phyloP scores from a whole-genome alignment of 441 rosid species.

The Capsella rubella region DNA sequence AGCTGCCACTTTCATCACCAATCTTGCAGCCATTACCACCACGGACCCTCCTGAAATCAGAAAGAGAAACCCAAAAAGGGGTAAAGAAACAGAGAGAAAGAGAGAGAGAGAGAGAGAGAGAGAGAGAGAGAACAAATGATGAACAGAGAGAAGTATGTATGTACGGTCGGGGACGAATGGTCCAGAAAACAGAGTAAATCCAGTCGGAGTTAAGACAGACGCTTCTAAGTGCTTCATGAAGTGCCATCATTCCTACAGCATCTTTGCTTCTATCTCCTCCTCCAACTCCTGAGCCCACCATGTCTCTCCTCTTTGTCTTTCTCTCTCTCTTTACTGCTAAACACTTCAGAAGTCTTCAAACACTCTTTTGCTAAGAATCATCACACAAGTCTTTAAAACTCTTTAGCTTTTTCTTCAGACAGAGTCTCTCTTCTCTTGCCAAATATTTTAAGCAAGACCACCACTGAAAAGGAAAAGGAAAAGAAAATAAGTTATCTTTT shows the following conservation, averaged over 20 bases:
- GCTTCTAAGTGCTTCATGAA: slow-evolving; percentile 98
- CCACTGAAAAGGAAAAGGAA: slow-evolving; percentile 36
- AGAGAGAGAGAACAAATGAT: slow-evolving; percentile 20
- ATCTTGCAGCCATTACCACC: slow-evolving; percentile 98
- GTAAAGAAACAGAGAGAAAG: slow-evolving; percentile 25
- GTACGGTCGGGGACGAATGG: slow-evolving; percentile 99
- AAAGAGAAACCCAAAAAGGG: slow-evolving; percentile 30
- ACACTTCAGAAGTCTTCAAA: slow-evolving; percentile 31
- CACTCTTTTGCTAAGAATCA: slow-evolving; percentile 32
- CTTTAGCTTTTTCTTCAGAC: slow-evolving; percentile 48
- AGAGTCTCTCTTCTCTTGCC: slow-evolving; percentile 8
- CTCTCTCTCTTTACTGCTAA: slow-evolving; percentile 33
- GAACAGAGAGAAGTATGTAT: slow-evolving; percentile 9
- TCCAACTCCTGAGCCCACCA: slow-evolving; percentile 98
- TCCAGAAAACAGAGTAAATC: slow-evolving; percentile 99
- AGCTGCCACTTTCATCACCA: slow-evolving; percentile 97
- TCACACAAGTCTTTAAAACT: slow-evolving; percentile 25
- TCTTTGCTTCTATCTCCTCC: slow-evolving; percentile 96
- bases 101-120: neutral
- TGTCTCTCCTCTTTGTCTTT: slow-evolving; percentile 48
- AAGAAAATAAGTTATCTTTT: slow-evolving; percentile 41
- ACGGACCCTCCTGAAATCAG: slow-evolving; percentile 83
- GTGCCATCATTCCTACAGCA: slow-evolving; percentile 99
- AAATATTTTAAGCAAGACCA: slow-evolving; percentile 23
- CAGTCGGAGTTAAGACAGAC: slow-evolving; percentile 97